Conservation (phyloP, 2,329 filamentous ascomycete species). For the Penicillium sp. region DNA sequence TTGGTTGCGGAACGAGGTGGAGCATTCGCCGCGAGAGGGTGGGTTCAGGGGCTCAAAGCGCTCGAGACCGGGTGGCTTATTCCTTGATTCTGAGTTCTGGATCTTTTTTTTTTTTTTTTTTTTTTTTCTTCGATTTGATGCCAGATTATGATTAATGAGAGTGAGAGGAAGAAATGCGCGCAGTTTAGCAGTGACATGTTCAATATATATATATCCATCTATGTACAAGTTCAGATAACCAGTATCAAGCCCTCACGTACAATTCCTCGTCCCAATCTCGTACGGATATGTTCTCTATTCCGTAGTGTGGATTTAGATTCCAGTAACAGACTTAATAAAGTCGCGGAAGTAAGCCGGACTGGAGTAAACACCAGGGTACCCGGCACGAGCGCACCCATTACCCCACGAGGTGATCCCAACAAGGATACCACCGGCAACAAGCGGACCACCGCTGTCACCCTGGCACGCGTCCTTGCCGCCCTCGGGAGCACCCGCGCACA, state of each 20-base stretch:
- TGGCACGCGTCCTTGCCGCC: constrained; percentile 12
- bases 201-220: not conserved
- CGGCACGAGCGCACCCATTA: constrained; percentile 10
- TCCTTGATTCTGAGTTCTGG: not conserved
- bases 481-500: constrained; percentile 4
- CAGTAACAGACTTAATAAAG: constrained; percentile 9
- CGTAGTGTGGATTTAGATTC: not conserved
- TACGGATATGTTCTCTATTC: not conserved
- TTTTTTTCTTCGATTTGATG: not conserved
- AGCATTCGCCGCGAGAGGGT: not conserved
- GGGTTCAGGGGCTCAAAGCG: constrained; percentile 1
- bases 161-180: too few relatives aligned
- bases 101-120: not conserved
- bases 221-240: not conserved
- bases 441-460: constrained; percentile 11
- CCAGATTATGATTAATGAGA: too few relatives aligned
- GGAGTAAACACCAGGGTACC: constrained; percentile 13
- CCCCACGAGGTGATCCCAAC: constrained; percentile 15
- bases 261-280: not conserved
- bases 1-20: not conserved
- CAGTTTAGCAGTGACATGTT: not conserved
- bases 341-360: constrained; percentile 5
- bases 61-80: constrained; percentile 1
- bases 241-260: not conserved
- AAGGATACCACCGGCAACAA: not conserved